Percentiles rank a stretch among this genome's conserved stretches.
Evolutionary conservation across 306 rosid species (phyloP).

Genomic region (Quillaja saponaria): DNA sequence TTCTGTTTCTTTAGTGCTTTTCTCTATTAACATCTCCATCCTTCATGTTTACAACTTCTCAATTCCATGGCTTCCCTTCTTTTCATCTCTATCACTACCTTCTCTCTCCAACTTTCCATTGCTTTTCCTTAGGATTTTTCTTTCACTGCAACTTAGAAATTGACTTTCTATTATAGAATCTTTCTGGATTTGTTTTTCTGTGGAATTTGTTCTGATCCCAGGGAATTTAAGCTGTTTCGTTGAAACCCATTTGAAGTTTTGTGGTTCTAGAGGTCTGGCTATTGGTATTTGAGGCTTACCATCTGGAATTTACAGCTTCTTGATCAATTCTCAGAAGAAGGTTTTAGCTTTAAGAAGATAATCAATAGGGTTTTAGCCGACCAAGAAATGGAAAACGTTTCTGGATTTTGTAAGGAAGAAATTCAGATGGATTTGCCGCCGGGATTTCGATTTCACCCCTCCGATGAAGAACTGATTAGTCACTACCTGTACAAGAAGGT

Average conservation of each 20-base stretch:
- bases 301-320: not conserved
- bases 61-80: conserved; percentile 37
- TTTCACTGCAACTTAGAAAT: conserved; percentile 19
- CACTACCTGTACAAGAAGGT: conserved; percentile 50
- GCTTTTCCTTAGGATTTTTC: conserved; percentile 32
- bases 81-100: conserved; percentile 27
- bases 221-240: conserved; percentile 20
- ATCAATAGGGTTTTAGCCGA: conserved; percentile 15
- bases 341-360: not conserved
- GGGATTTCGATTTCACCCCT: conserved; percentile 60
- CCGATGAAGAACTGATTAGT: conserved; percentile 65
- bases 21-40: conserved; percentile 34
- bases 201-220: conserved; percentile 2
- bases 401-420: conserved; percentile 37
- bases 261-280: not conserved
- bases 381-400: conserved; percentile 52
- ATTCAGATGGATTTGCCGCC: conserved; percentile 72
- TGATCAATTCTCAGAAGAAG: not conserved
- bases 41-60: conserved; percentile 21
- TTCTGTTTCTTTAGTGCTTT: conserved; percentile 43
- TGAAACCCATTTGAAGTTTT: conserved; percentile 12
- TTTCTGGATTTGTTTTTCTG: conserved; percentile 33
- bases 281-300: not conserved
- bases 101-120: conserved; percentile 15
- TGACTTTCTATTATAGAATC: conserved; percentile 7